Evolutionary conservation across 2,329 filamentous ascomycete species (phyloP).

Genomic region (Aspergillus fructus): DNA sequence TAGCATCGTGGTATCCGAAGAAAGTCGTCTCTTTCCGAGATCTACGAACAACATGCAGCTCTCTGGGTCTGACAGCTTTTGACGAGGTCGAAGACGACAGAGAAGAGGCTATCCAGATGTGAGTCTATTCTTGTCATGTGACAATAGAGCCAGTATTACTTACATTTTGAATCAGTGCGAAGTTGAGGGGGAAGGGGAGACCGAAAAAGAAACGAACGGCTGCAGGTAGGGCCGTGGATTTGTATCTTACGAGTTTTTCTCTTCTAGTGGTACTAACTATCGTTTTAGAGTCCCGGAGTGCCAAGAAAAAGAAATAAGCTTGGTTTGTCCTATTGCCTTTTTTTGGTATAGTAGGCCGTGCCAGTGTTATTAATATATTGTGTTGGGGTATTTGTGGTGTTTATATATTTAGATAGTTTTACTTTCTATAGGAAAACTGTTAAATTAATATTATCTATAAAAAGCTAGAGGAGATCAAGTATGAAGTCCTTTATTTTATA

Average conservation of each 20-base stretch:
- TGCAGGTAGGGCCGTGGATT: slow-evolving; percentile 33
- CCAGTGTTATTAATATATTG: too few relatives aligned
- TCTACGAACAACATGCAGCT: slow-evolving; percentile 66
- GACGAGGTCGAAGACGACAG: slow-evolving; percentile 78
- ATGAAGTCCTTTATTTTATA: too few relatives aligned
- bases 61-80: slow-evolving; percentile 64
- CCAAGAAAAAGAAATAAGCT: slow-evolving; percentile 30
- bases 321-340: not conserved
- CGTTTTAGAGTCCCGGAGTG: slow-evolving; percentile 25
- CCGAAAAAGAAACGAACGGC: slow-evolving; percentile 82
- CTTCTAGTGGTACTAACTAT: not conserved
- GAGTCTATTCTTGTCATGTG: slow-evolving; percentile 38
- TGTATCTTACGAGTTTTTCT: not conserved
- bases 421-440: too few relatives aligned
- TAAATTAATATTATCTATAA: too few relatives aligned
- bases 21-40: slow-evolving; percentile 70
- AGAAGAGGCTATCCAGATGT: slow-evolving; percentile 63
- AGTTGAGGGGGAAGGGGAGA: slow-evolving; percentile 78
- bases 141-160: not conserved
- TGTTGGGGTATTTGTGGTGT: too few relatives aligned
- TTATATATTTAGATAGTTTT: too few relatives aligned
- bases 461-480: too few relatives aligned
- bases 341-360: not conserved
- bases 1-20: slow-evolving; percentile 86
- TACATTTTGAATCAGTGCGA: slow-evolving; percentile 53